Evolutionary conservation across 2,329 filamentous ascomycete species (phyloP), one percentile per base, ranked within the genome.

Genomic region (Fusarium brachygibbosum): DNA sequence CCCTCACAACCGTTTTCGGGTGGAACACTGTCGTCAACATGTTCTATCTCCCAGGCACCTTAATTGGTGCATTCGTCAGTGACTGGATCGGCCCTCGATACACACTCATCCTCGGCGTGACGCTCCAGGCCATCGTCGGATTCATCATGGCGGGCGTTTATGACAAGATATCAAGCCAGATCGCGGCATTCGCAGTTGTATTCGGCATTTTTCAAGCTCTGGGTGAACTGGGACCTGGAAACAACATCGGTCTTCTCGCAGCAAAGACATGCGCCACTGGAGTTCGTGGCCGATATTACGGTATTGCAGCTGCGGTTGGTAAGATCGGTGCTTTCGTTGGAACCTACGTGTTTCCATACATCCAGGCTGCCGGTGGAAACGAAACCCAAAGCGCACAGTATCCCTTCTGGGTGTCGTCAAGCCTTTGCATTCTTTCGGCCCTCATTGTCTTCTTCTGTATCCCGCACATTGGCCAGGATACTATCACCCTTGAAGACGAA

Each of bases 61-160:
- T 94, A 53, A 79, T 91, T 5, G 94, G 94, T 21, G 91, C 93
- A 1, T 92, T 92, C 58, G 82, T 92, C 9, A 91, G 89, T 28
- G 94, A 98, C 79, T 89, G 86, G 81, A 82, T 97, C 51, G 94
- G 94, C 0, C 93, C 94, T 1, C 90, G 90, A 59, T 88, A 91
- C 70, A 91, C 92, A 2, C 84, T 98, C 0, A 87, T 88, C 3
- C 79, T 89, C 12, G 93, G 93, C 16, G 91, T 97, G 5, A 79
- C 84, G 5, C 77, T 89, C 1, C 94, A 98, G 77, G 91, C 90
- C 4, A 76, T 93, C 10, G 87, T 97, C 8, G 94, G 94, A 3
- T 97, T 95, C 80, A 90, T 94, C 80, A 97, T 97, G 93, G 91
- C 93, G 0, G 93, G 90, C 12, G 88, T 88, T 69, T 97, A 97